Evolutionary conservation across 805 yeast genomes (phyloP).

Genomic region (Candida ulmi): DNA sequence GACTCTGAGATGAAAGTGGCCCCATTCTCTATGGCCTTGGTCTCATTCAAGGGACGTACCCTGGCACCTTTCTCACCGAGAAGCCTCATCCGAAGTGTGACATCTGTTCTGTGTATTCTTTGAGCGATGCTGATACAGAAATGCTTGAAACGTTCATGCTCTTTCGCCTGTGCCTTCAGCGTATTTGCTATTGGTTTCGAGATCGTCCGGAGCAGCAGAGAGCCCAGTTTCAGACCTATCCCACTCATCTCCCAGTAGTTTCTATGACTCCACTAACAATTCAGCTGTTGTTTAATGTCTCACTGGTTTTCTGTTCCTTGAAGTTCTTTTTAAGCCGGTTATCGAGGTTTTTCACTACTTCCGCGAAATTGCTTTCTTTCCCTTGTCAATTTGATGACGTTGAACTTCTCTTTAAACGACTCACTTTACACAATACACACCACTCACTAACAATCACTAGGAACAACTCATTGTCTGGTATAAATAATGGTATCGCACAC

Average conservation of each 20-base stretch:
- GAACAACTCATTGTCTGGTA: too few relatives aligned
- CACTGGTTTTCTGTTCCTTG: too few relatives aligned
- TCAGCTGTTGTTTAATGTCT: too few relatives aligned
- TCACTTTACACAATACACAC: too few relatives aligned
- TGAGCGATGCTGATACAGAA: conserved; percentile 72
- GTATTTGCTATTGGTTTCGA: conserved; percentile 77
- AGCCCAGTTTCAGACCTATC: conserved; percentile 66
- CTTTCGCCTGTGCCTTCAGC: conserved; percentile 69
- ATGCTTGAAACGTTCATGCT: conserved; percentile 56
- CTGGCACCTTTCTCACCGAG: conserved; percentile 30
- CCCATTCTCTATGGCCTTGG: conserved; percentile 76
- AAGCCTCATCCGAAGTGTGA: conserved; percentile 52
- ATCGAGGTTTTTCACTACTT: too few relatives aligned
- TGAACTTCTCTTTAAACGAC: too few relatives aligned
- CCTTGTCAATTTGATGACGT: too few relatives aligned
- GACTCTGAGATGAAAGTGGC: conserved; percentile 74
- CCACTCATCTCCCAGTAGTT: conserved; percentile 50
- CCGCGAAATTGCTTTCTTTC: too few relatives aligned
- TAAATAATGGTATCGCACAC: not conserved
- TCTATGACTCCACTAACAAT: too few relatives aligned
- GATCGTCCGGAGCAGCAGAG: conserved; percentile 65
- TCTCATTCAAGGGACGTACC: conserved; percentile 75
- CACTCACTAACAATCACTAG: too few relatives aligned
- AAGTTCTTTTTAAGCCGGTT: too few relatives aligned
- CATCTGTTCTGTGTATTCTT: conserved; percentile 59